A percentile compares a stretch with the other conserved stretches of the same genome.
phyloP scores from a whole-genome alignment of 2,329 filamentous ascomycete species.

The Neonectria punicea region DNA sequence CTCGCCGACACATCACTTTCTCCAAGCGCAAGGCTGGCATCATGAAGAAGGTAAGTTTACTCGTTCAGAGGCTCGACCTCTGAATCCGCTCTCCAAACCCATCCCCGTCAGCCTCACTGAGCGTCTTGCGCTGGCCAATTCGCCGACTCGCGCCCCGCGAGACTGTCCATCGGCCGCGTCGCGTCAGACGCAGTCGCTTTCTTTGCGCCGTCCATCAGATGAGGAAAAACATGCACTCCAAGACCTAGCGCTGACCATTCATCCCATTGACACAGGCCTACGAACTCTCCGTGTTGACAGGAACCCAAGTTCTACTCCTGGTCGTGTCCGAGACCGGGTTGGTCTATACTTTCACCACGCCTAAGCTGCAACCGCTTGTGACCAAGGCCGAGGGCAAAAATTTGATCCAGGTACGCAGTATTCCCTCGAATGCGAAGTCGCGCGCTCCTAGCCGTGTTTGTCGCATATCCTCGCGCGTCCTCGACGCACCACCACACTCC shows the following conservation, averaged over 20 bases:
- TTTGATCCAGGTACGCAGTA: conserved; percentile 85
- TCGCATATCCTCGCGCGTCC: conserved; percentile 15
- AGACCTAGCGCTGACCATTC: conserved; percentile 32
- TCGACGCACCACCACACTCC: not conserved
- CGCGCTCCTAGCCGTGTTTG: not conserved
- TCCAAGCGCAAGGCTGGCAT: conserved; percentile 99
- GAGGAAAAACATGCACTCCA: not conserved
- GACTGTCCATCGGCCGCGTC: conserved; percentile 7
- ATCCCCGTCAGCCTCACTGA: not conserved
- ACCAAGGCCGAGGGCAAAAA: conserved; percentile 99
- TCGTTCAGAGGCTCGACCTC: not conserved
- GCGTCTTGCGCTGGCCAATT: not conserved
- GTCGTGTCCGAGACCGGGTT: conserved; percentile 97
- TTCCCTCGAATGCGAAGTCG: conserved; percentile 24
- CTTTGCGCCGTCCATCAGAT: not conserved
- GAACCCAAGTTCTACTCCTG: conserved; percentile 94
- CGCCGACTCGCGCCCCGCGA: not conserved
- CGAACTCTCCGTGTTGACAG: conserved; percentile 95
- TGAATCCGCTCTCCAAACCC: conserved; percentile 3
- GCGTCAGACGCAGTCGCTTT: conserved; percentile 3
- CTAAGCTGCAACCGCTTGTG: conserved; percentile 96
- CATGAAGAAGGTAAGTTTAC: conserved; percentile 94
- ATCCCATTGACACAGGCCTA: conserved; percentile 74
- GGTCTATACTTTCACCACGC: conserved; percentile 98
- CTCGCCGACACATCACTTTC: conserved; percentile 98